Conservation (phyloP, 371 early-diverging fungal species). For the Lichtheimia hyalospora region DNA sequence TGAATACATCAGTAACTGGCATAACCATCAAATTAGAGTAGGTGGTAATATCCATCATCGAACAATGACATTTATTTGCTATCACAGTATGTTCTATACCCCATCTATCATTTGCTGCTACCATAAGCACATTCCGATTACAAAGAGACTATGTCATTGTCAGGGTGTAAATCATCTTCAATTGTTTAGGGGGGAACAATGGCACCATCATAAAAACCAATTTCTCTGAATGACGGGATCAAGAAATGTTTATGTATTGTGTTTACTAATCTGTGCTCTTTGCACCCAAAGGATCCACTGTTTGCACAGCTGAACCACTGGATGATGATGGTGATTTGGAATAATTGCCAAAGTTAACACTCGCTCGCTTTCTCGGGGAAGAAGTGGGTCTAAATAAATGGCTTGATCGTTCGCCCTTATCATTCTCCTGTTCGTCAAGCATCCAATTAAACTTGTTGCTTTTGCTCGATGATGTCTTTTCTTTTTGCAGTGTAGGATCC, state of each 20-base stretch:
- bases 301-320: neutral
- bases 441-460: constrained; percentile 37
- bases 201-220: too few species aligned
- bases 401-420: neutral
- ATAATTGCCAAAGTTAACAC: neutral
- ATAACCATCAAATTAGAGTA: too few species aligned
- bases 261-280: neutral
- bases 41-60: too few species aligned
- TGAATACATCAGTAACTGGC: too few species aligned
- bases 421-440: neutral
- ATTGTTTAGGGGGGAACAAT: too few species aligned
- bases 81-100: too few species aligned
- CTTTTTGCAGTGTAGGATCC: constrained; percentile 31
- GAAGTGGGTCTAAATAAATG: neutral
- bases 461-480: constrained; percentile 10
- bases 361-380: neutral
- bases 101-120: too few species aligned
- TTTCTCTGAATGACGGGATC: too few species aligned
- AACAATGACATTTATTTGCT: too few species aligned
- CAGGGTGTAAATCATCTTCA: too few species aligned
- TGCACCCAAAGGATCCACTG: neutral
- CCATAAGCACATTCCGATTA: too few species aligned
- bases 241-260: neutral
- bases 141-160: too few species aligned
- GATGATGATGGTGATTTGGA: neutral